phyloP scores from a whole-genome alignment of 352 stramenopile species.

The Globisporangium abappressorium region DNA sequence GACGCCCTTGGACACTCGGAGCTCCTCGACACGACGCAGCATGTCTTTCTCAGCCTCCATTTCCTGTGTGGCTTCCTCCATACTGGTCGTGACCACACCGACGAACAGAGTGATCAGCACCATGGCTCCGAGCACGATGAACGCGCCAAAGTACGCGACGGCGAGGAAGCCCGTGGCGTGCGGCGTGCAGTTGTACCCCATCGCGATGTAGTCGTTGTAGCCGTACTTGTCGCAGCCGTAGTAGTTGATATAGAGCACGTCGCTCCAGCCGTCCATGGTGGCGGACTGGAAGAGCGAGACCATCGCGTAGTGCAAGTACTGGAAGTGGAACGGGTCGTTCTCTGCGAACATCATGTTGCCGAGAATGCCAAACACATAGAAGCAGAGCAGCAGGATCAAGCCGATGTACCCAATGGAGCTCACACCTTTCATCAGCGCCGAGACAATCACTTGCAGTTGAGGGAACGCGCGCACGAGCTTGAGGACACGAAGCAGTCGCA shows the following conservation, averaged over 20 bases:
- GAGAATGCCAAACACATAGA: slow-evolving; percentile 91
- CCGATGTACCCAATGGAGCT: slow-evolving; percentile 88
- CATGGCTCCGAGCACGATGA: slow-evolving; percentile 83
- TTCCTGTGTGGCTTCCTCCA: slow-evolving; percentile 88
- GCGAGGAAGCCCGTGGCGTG: slow-evolving; percentile 41
- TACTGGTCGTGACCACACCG: slow-evolving; percentile 89
- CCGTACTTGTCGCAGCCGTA: slow-evolving; percentile 85
- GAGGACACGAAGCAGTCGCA: slow-evolving; percentile 81
- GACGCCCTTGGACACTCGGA: slow-evolving; percentile 53
- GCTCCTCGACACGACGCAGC: slow-evolving; percentile 51
- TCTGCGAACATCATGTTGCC: slow-evolving; percentile 87
- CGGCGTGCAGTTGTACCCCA: slow-evolving; percentile 61
- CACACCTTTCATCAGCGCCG: slow-evolving; percentile 86
- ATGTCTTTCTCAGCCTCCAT: slow-evolving; percentile 78
- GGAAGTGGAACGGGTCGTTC: slow-evolving; percentile 90
- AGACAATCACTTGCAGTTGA: slow-evolving; percentile 88
- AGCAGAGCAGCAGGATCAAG: slow-evolving; percentile 86
- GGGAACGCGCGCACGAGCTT: slow-evolving; percentile 87
- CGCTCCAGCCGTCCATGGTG: slow-evolving; percentile 90
- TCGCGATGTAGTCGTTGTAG: slow-evolving; percentile 53
- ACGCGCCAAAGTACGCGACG: slow-evolving; percentile 77
- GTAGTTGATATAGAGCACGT: slow-evolving; percentile 90
- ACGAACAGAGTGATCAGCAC: slow-evolving; percentile 92
- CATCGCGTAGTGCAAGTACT: slow-evolving; percentile 85
- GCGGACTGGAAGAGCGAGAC: slow-evolving; percentile 86